A percentile compares a stretch with the other conserved stretches of the same genome.
Conservation (phyloP, 352 stramenopile species). For the Phytopythium mirpurense region DNA sequence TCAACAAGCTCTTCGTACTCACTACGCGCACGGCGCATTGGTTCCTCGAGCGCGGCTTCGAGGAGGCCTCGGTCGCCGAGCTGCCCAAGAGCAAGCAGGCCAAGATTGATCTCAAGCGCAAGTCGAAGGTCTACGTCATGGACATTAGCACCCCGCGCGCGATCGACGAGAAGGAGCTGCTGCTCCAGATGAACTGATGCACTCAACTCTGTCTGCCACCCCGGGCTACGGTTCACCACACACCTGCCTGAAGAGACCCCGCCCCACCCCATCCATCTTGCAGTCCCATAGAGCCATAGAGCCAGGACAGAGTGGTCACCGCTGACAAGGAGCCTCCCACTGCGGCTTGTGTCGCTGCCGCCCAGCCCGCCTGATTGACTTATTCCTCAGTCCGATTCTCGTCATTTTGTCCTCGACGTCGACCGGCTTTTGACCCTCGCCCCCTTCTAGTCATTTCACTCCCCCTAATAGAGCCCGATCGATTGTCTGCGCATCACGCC, state of each 20-base stretch:
- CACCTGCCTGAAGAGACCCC: too few relatives aligned
- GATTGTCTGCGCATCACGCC: neutral
- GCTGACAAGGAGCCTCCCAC: neutral
- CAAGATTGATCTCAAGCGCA: conserved; percentile 77
- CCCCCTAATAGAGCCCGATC: conserved; percentile 3
- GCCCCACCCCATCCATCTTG: too few relatives aligned
- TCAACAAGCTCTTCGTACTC: conserved; percentile 95
- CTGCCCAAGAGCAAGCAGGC: conserved; percentile 75
- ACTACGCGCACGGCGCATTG: conserved; percentile 98
- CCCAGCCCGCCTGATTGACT: conserved; percentile 1
- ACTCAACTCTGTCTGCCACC: too few relatives aligned
- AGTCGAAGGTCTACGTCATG: conserved; percentile 88
- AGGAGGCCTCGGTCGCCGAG: conserved; percentile 84
- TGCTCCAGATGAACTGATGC: conserved; percentile 58
- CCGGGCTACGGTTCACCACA: too few relatives aligned
- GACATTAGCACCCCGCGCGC: conserved; percentile 82
- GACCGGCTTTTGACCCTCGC: neutral
- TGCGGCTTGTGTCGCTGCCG: neutral
- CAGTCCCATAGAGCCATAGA: too few relatives aligned
- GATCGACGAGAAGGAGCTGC: conserved; percentile 80
- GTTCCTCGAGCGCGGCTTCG: conserved; percentile 97
- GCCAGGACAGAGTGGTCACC: neutral
- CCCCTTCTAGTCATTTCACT: neutral
- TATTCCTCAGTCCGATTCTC: neutral
- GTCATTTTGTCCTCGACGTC: conserved; percentile 4